These are phyloP conservation scores for Aplosporella prunicola DNA, from an alignment of 2,329 filamentous ascomycete species.

Conservation along the genomic window DNA sequence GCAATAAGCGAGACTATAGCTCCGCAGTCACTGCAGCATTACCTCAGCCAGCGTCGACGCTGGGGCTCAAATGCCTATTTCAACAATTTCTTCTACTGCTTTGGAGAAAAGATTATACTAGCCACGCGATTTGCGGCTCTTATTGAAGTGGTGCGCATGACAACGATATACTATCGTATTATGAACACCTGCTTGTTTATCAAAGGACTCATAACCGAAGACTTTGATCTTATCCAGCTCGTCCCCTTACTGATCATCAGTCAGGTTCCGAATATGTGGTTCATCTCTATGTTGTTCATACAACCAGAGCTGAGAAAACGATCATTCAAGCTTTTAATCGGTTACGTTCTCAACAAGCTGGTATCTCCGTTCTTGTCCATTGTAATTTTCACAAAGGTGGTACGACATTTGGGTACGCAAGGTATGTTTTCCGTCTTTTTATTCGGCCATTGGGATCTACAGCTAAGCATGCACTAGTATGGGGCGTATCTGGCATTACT, in stretches of 20 bases:
- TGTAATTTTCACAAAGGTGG: constrained; percentile 17
- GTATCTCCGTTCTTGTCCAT: constrained; percentile 16
- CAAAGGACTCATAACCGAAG: constrained; percentile 12
- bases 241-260: constrained; percentile 14
- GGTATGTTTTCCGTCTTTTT: too few species aligned
- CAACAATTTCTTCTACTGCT: constrained; percentile 28
- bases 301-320: constrained; percentile 14
- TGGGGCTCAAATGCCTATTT: constrained; percentile 31
- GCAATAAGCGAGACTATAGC: constrained; percentile 28
- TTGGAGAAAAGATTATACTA: constrained; percentile 20
- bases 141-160: constrained; percentile 24
- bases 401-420: constrained; percentile 16
- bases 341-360: constrained; percentile 16
- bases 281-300: constrained; percentile 13
- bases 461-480: not conserved
- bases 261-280: constrained; percentile 16
- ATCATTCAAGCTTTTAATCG: constrained; percentile 15
- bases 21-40: constrained; percentile 26
- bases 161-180: constrained; percentile 27
- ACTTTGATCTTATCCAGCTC: constrained; percentile 14
- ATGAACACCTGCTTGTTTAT: constrained; percentile 25
- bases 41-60: constrained; percentile 25
- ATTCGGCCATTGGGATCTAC: too few species aligned
- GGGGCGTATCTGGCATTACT: constrained; percentile 7
- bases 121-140: constrained; percentile 23